Conservation (phyloP, 2,329 filamentous ascomycete genomes). For the Claviceps sorghi region DNA sequence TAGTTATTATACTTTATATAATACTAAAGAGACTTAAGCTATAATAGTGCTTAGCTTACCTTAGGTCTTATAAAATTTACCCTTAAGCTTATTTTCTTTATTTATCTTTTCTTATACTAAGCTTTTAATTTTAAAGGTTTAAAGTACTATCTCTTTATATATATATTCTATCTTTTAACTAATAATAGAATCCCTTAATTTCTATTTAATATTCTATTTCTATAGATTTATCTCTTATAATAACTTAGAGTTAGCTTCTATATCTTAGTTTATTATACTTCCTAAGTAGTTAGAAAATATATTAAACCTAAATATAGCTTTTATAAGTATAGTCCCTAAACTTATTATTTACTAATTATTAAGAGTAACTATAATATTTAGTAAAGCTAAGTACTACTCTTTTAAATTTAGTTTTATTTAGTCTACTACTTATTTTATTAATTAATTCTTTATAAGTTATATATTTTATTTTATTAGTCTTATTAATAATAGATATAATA, state of each 20-base stretch:
- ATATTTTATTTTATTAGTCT: background rate
- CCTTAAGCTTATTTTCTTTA: too few relatives aligned
- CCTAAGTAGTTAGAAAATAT: background rate
- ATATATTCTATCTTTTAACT: background rate
- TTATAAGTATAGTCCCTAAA: background rate
- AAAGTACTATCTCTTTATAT: too few relatives aligned
- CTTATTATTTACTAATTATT: background rate
- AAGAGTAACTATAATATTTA: background rate
- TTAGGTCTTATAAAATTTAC: too few relatives aligned
- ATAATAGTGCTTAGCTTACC: too few relatives aligned
- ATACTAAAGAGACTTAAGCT: too few relatives aligned
- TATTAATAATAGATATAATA: background rate
- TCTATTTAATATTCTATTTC: background rate
- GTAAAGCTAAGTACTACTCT: background rate
- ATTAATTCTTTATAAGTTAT: background rate
- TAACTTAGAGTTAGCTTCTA: too few relatives aligned
- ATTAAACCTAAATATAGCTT: background rate
- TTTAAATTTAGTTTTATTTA: background rate
- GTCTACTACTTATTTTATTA: background rate
- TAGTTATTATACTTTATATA: background rate
- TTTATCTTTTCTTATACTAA: background rate
- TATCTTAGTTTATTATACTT: background rate
- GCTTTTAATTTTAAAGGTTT: background rate
- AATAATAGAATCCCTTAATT: background rate
- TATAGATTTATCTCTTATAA: background rate